Percentiles rank a stretch among this genome's conserved stretches.
Conservation (phyloP, 202 grass and related monocot species). For the Schoenoplectus tabernaemontani region DNA sequence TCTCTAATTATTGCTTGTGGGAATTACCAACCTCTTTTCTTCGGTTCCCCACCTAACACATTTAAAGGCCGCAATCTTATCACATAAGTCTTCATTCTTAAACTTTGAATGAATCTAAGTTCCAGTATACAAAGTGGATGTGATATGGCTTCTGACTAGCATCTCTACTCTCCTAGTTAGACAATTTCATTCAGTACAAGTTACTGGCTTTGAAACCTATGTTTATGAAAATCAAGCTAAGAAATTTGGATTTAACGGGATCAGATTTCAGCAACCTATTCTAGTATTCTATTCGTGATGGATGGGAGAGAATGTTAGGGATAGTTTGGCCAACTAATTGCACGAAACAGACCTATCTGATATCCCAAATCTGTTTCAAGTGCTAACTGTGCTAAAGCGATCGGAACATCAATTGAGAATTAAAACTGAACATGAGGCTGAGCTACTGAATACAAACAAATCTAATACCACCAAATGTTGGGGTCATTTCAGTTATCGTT, state of each 20-base stretch:
- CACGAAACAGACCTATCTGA: neutral
- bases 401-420: neutral
- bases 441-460: neutral
- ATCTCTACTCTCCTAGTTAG: neutral
- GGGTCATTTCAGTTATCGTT: too few species aligned
- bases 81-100: slow-evolving; percentile 8
- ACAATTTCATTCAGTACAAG: neutral
- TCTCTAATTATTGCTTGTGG: slow-evolving; percentile 21
- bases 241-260: neutral
- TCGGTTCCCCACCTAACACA: slow-evolving; percentile 26
- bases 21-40: slow-evolving; percentile 24
- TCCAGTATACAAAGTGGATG: slow-evolving; percentile 1
- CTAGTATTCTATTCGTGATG: neutral
- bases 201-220: slow-evolving; percentile 14
- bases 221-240: neutral
- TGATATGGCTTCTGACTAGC: neutral
- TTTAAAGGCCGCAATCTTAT: slow-evolving; percentile 26
- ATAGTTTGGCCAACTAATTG: slow-evolving; percentile 20
- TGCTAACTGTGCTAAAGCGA: neutral
- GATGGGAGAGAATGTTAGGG: neutral
- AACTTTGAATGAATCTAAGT: slow-evolving; percentile 3
- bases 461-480: slow-evolving; percentile 2
- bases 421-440: neutral
- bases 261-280: neutral
- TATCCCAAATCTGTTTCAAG: neutral